Conservation (phyloP, 1,284 basidiomycete species). For the Trametes versicolor region DNA sequence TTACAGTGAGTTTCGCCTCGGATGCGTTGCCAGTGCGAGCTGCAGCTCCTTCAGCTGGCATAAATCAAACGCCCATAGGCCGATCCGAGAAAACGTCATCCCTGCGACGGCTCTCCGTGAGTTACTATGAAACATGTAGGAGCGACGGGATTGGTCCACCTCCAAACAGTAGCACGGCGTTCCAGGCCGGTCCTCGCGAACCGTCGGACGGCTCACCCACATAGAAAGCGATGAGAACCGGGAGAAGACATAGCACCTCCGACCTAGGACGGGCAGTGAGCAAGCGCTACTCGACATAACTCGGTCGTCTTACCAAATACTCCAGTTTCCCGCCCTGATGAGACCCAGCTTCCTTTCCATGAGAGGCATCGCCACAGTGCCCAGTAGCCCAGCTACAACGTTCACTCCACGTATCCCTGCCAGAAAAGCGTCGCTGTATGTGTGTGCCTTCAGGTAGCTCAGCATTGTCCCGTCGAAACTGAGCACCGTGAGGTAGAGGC, state of each 20-base stretch:
- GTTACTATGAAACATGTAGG: neutral
- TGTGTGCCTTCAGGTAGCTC: slow-evolving; percentile 55
- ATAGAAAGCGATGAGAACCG: slow-evolving; percentile 52
- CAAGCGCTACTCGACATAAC: neutral
- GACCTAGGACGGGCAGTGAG: slow-evolving; percentile 41
- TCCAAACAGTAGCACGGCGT: slow-evolving; percentile 52
- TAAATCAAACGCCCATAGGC: slow-evolving; percentile 63
- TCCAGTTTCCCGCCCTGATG: slow-evolving; percentile 59
- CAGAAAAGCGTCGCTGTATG: slow-evolving; percentile 60
- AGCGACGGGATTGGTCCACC: slow-evolving; percentile 34
- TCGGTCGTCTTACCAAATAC: slow-evolving; percentile 49
- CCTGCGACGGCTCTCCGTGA: slow-evolving; percentile 37
- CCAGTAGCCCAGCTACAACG: slow-evolving; percentile 54
- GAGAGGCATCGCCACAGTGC: slow-evolving; percentile 55
- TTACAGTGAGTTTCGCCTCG: slow-evolving; percentile 52
- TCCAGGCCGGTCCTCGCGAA: slow-evolving; percentile 42
- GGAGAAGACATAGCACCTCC: slow-evolving; percentile 50
- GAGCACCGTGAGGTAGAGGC: slow-evolving; percentile 56
- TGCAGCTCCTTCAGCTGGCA: slow-evolving; percentile 60
- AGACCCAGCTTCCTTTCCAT: slow-evolving; percentile 54
- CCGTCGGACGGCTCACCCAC: slow-evolving; percentile 41
- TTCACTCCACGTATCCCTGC: slow-evolving; percentile 63
- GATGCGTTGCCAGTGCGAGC: slow-evolving; percentile 50
- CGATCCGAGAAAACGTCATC: slow-evolving; percentile 58
- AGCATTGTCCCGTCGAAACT: slow-evolving; percentile 62